Evolutionary conservation across 1,284 basidiomycete genomes (phyloP), one percentile per base, ranked within the genome.

Genomic region (Malassezia yamatoensis): DNA sequence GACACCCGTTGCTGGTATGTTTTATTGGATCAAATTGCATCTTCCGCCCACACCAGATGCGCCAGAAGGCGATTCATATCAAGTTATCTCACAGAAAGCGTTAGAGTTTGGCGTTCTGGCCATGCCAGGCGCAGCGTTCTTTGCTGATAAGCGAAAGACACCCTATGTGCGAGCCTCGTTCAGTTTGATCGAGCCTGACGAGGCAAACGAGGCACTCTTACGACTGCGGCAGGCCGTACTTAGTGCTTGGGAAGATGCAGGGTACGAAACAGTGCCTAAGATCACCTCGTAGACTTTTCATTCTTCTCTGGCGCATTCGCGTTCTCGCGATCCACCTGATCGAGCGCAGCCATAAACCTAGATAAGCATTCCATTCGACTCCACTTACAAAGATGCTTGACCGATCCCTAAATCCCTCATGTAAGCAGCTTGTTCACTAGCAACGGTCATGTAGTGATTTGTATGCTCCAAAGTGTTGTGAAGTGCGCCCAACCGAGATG

Each of bases 81-180:
- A 79, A n/a, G 69, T 94, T 46, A 88, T 96, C 66, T 79, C 81
- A 51, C 84, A 82, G 13, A 84, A 85, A 64, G 90, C 90, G 2
- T 79, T 87, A 48, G 82, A 83, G 53, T 83, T 83, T 49, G 88
- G 88, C 20, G 87, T 96, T 2, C 81, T 96, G 18, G 89, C 87
- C 10, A 81, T 96, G 5, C 91, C 91, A 0, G 77, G 77, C 21
- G 61, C 63, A 0, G 89, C 89, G 0, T 76, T 76, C 54, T 68
- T 77, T 58, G 65, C 68, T 2, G 51, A 42, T 36, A 54, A 55
- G 29, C 58, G 60, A 3, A 61, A 53, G 45, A 58, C 59, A 32
- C 64, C 64, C 39, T 72, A 74, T 45, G 70, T 70, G 8, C 60
- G 71, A 12, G 62, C 65, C 8, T 68, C 65, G 46, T 74, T 74